Evolutionary conservation across 768 basidiomycete species (phyloP).

Genomic region (Ramaria sp.): DNA sequence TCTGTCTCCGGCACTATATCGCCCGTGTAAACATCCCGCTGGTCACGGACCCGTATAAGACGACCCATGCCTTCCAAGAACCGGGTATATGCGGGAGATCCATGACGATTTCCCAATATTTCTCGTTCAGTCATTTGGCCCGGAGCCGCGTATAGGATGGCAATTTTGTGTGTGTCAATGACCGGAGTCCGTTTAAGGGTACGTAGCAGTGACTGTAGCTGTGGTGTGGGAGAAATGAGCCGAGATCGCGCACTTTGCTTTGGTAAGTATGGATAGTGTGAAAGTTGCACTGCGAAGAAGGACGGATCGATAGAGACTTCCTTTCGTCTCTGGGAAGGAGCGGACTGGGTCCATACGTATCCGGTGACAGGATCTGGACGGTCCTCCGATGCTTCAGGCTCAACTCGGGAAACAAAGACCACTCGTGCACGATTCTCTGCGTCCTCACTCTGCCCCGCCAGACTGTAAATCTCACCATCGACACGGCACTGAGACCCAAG

Average conservation of each 20-base stretch:
- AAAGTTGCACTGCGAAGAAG: constrained; percentile 78
- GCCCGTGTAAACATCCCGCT: constrained; percentile 87
- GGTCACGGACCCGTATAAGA: constrained; percentile 79
- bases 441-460: neutral
- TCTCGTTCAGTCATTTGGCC: constrained; percentile 78
- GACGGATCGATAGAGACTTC: constrained; percentile 78
- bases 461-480: too few relatives aligned
- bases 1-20: constrained; percentile 86
- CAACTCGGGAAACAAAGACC: constrained; percentile 4
- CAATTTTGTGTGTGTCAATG: constrained; percentile 95
- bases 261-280: constrained; percentile 49
- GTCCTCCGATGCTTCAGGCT: constrained; percentile 9
- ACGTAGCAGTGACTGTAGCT: constrained; percentile 47
- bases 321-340: constrained; percentile 84
- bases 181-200: constrained; percentile 80
- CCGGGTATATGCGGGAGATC: constrained; percentile 89
- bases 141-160: constrained; percentile 90
- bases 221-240: constrained; percentile 41
- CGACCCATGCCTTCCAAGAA: constrained; percentile 87
- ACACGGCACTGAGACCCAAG: neutral
- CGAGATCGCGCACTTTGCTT: constrained; percentile 37
- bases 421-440: neutral
- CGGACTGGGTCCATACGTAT: constrained; percentile 79
- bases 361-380: constrained; percentile 69
- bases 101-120: constrained; percentile 82